Evolutionary conservation across 2,329 filamentous ascomycete species (phyloP), one percentile per base, ranked within the genome.

Genomic region (Cladophialophora psammophila): DNA sequence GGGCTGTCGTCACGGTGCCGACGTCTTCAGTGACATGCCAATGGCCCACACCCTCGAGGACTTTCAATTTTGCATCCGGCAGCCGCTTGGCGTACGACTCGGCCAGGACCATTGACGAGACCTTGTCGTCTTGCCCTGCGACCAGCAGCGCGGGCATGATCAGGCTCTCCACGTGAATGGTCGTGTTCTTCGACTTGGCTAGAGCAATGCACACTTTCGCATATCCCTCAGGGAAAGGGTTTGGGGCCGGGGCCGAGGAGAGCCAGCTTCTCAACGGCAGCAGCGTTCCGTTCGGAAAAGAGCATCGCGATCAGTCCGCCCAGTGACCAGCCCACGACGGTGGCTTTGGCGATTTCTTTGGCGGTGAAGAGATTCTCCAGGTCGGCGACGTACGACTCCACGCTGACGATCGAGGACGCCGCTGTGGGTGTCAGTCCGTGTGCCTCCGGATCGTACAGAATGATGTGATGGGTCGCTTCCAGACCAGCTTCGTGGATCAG

Each of bases 341-440:
- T 73, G 2, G 83, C 83, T 7, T 78, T 78, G 4, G 74, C 70
- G 60, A 75, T 62, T 4, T 73, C 73, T 2, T 65, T 75, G 34
- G 78, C 63, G 7, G 67, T 72, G 1, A 82, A 79, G 1, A 86
- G 48, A 1, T 75, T 75, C 2, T 73, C 60, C 1, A 86, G 71
- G 63, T 86, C 84, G 0, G 66, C 65, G 0, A 80, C 80, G 52
- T 83, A 79, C 0, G 79, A 82, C 0, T 74, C 71, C 36, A 87
- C 80, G 4, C 76, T 80, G 10, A 84, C 60, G 1, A 69, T 69
- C 53, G 77, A 81, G 1, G 79, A 74, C 0, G 84, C 80, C 8
- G 79, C 80, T 0, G 85, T 86, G 0, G 85, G 84, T 0, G 83
- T 84, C 8, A 84, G 76, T 0, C 85, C 85, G 68, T 87, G 85